A percentile compares a stretch with the other conserved stretches of the same genome.
Conservation (phyloP, 1,139 yeast species). For the Hemisphaericaspora lyxosophila region DNA sequence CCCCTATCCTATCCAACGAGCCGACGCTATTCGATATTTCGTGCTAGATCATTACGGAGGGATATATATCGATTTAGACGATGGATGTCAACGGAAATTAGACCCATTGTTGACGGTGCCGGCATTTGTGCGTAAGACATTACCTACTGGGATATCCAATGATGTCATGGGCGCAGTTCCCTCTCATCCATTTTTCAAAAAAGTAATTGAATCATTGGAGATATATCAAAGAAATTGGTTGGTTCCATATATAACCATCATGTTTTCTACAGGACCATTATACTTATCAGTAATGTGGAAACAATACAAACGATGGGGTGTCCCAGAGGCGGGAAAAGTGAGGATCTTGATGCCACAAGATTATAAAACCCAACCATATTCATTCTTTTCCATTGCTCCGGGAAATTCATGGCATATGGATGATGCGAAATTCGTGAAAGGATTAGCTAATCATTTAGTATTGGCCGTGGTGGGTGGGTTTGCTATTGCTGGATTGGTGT, state of each 20-base stretch:
- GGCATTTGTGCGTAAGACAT: conserved; percentile 83
- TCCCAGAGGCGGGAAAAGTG: conserved; percentile 62
- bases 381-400: conserved; percentile 69
- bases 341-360: conserved; percentile 70
- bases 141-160: conserved; percentile 89
- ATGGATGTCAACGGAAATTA: conserved; percentile 73
- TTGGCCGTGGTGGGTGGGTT: conserved; percentile 71
- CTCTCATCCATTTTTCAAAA: conserved; percentile 78
- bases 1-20: conserved; percentile 80
- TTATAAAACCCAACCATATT: conserved; percentile 55
- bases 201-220: conserved; percentile 63
- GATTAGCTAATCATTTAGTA: conserved; percentile 67
- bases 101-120: conserved; percentile 82
- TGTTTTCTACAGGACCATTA: conserved; percentile 92
- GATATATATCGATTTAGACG: conserved; percentile 85
- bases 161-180: conserved; percentile 93
- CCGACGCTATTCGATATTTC: conserved; percentile 91
- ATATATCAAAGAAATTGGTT: conserved; percentile 71
- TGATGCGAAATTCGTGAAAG: conserved; percentile 75
- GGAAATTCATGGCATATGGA: conserved; percentile 91
- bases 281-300: conserved; percentile 86
- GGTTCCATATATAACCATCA: conserved; percentile 85
- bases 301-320: conserved; percentile 79
- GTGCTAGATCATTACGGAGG: conserved; percentile 85
- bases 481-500: conserved; percentile 52